phyloP scores from a whole-genome alignment of 164 flowering plant species.

The Macadamia integrifolia region DNA sequence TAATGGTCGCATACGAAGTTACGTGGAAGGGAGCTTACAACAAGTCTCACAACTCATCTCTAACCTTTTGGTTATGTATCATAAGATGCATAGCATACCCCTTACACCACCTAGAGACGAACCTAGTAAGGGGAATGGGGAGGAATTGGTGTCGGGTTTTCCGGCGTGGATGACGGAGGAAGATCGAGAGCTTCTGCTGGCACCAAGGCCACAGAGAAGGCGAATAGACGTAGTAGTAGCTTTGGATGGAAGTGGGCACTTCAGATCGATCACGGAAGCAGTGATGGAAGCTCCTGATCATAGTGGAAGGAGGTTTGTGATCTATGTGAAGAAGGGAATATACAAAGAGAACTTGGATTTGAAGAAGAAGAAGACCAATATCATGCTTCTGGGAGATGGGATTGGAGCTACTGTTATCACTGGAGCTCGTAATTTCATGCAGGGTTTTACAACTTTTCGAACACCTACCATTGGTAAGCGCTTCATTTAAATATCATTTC shows the following conservation, averaged over 20 bases:
- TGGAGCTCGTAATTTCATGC: slow-evolving; percentile 9
- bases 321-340: slow-evolving; percentile 47
- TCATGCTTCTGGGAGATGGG: slow-evolving; percentile 61
- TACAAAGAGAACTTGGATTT: slow-evolving; percentile 53
- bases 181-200: slow-evolving; percentile 32
- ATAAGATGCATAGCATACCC: slow-evolving; percentile 37
- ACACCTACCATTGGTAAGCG: slow-evolving; percentile 7
- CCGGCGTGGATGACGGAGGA: slow-evolving; percentile 50
- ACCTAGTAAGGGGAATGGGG: background rate
- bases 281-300: slow-evolving; percentile 37
- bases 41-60: slow-evolving; percentile 54
- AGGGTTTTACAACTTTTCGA: slow-evolving; percentile 15
- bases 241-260: slow-evolving; percentile 41
- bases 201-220: slow-evolving; percentile 14
- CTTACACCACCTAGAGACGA: slow-evolving; percentile 27
- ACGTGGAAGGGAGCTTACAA: slow-evolving; percentile 40
- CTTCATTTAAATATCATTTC: too few relatives aligned
- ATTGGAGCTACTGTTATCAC: slow-evolving; percentile 31
- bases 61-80: slow-evolving; percentile 46
- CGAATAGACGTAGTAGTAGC: slow-evolving; percentile 47
- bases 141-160: slow-evolving; percentile 7
- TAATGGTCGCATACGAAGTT: slow-evolving; percentile 28
- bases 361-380: slow-evolving; percentile 54
- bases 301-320: slow-evolving; percentile 31
- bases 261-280: slow-evolving; percentile 39